Evolutionary conservation across 441 rosid species (phyloP).

Genomic region (Dalechampia spathulata): DNA sequence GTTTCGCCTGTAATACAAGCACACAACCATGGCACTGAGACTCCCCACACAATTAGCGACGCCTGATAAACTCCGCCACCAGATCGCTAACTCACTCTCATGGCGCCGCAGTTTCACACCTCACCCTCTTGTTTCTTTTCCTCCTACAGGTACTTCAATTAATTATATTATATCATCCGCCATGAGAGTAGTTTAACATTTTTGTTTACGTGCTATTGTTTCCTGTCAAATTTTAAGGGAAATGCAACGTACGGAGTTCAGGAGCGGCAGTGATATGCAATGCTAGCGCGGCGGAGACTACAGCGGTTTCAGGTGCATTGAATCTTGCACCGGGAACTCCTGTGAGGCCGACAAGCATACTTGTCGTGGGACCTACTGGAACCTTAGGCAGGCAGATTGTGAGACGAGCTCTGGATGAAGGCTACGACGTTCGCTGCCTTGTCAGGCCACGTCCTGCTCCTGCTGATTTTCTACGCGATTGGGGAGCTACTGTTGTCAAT

Average conservation of each 20-base stretch:
- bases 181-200: too few species aligned
- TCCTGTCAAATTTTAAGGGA: slow-evolving; percentile 30
- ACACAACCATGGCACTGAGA: slow-evolving; percentile 39
- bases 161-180: too few species aligned
- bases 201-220: too few species aligned
- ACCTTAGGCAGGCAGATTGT: slow-evolving; percentile 87
- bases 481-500: slow-evolving; percentile 98
- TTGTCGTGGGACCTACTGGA: slow-evolving; percentile 86
- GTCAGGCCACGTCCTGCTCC: slow-evolving; percentile 90
- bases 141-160: not conserved
- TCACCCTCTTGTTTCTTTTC: slow-evolving; percentile 17
- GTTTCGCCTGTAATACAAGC: not conserved
- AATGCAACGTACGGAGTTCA: slow-evolving; percentile 7
- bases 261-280: slow-evolving; percentile 32
- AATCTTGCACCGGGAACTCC: slow-evolving; percentile 81
- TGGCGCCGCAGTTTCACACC: slow-evolving; percentile 32
- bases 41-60: slow-evolving; percentile 46
- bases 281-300: slow-evolving; percentile 21
- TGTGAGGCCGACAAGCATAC: slow-evolving; percentile 59
- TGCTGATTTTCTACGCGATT: slow-evolving; percentile 87
- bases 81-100: slow-evolving; percentile 17
- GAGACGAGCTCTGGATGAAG: slow-evolving; percentile 87
- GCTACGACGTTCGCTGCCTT: slow-evolving; percentile 83
- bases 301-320: slow-evolving; percentile 24
- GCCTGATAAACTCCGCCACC: slow-evolving; percentile 29